Conservation (phyloP, 1,284 basidiomycete genomes). For the Leccinum pachyderme region DNA sequence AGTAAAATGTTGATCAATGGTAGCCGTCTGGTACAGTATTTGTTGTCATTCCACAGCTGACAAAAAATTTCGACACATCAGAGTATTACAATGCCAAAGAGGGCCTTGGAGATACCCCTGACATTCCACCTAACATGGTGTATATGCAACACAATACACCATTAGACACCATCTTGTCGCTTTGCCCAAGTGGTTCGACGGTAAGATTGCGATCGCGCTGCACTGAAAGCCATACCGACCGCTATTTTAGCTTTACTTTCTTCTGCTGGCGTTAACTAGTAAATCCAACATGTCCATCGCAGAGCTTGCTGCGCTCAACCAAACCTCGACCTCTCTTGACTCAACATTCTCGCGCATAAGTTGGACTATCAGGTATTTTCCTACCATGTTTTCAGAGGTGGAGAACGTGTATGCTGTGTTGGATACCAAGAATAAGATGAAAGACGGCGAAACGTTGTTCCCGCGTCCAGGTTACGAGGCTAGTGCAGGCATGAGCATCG, state of each 20-base stretch:
- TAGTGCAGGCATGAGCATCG: constrained; percentile 35
- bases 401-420: constrained; percentile 12
- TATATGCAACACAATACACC: constrained; percentile 12
- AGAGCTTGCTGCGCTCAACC: constrained; percentile 36
- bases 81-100: constrained; percentile 34
- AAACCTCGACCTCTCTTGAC: constrained; percentile 21
- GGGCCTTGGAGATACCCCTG: constrained; percentile 27
- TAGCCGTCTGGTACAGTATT: neutral
- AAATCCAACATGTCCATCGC: constrained; percentile 32
- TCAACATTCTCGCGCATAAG: constrained; percentile 15
- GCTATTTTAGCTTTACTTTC: constrained; percentile 32
- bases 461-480: constrained; percentile 19
- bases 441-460: constrained; percentile 23
- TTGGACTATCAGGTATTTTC: constrained; percentile 5
- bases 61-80: constrained; percentile 5
- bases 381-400: constrained; percentile 3
- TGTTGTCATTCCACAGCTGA: neutral
- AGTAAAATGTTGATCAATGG: constrained; percentile 20
- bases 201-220: constrained; percentile 15
- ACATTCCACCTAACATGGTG: constrained; percentile 18
- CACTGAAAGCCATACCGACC: neutral
- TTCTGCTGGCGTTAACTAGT: constrained; percentile 29
- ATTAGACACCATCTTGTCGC: constrained; percentile 13
- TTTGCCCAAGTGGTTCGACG: constrained; percentile 32
- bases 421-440: constrained; percentile 18